Evolutionary conservation across 805 yeast species (phyloP), one percentile per base, ranked within the genome.

Genomic region (Yarrowia phangngaensis): DNA sequence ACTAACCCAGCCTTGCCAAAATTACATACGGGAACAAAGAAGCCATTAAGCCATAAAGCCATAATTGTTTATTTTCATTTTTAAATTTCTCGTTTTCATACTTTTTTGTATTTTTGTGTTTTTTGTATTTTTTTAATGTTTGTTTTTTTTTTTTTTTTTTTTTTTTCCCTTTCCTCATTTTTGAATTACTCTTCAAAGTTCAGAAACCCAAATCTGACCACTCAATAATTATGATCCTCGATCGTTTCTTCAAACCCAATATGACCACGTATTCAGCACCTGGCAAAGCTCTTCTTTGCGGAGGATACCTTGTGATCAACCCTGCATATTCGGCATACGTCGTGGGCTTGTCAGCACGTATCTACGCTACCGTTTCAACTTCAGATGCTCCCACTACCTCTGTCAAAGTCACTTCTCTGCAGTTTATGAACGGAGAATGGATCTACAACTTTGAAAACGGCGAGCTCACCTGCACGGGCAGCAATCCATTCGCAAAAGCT

Each of bases 271-370:
- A 78, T 61, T 84, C 95, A 60, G 94, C 97, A 0, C 97, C 98
- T 0, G 97, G 97, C 0, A 92, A 92, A 64, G 97, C 97, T 1
- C 70, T 92, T 20, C 58, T 92, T 9, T 96, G 92, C 0, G 98
- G 98, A 14, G 98, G 98, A 0, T 92, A 92, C 62, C 71, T 92
- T 24, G 97, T 92, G 0, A 68, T 92, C 15, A 92, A 84, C 52
- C 89, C 89, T 0, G 64, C 64, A 27, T 89, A 83, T 66, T 67
- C 71, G 35, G 79, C 95, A 0, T 84, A 81, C 61, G 95, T 85
- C 3, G 80, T 90, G 9, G 97, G 95, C 0, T 73, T 92, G 13
- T 83, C 95, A 1, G 78, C 95, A 4, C 73, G 97, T 54, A 90
- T 92, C 85, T 89, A 89, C 62, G 86, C 94, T 2, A 72, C 80